Conservation (phyloP, 768 basidiomycete species). For the Russula lepida region DNA sequence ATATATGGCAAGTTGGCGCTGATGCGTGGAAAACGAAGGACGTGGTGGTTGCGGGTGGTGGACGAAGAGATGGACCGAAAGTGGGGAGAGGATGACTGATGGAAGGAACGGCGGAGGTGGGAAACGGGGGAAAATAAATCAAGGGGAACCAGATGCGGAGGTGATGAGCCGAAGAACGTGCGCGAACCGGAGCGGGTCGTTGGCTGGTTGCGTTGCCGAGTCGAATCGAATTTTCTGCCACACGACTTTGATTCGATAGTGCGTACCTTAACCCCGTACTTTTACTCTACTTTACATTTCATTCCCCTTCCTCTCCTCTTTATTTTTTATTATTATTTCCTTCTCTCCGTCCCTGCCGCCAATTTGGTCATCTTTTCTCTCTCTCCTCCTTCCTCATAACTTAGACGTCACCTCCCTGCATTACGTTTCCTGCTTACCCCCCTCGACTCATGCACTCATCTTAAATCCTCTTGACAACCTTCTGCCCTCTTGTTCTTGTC, state of each 20-base stretch:
- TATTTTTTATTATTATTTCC: not conserved
- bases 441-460: constrained; percentile 19
- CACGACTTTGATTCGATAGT: constrained; percentile 20
- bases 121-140: not conserved
- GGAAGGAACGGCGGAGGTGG: not conserved
- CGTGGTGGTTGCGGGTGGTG: not conserved
- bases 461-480: constrained; percentile 12
- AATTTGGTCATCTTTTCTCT: constrained; percentile 1
- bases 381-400: too few species aligned
- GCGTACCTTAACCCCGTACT: constrained; percentile 4
- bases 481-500: not conserved
- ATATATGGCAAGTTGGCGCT: not conserved
- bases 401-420: not conserved
- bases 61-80: not conserved
- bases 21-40: not conserved
- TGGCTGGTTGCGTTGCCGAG: constrained; percentile 18
- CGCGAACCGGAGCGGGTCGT: constrained; percentile 26
- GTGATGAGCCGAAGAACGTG: constrained; percentile 31
- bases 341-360: not conserved
- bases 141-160: not conserved
- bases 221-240: constrained; percentile 31
- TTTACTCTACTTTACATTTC: not conserved
- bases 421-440: constrained; percentile 13
- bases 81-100: not conserved
- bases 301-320: not conserved